Evolutionary conservation across 331 rosid genomes (phyloP), one percentile per base, ranked within the genome.

Genomic region (Telfairia occidentalis): DNA sequence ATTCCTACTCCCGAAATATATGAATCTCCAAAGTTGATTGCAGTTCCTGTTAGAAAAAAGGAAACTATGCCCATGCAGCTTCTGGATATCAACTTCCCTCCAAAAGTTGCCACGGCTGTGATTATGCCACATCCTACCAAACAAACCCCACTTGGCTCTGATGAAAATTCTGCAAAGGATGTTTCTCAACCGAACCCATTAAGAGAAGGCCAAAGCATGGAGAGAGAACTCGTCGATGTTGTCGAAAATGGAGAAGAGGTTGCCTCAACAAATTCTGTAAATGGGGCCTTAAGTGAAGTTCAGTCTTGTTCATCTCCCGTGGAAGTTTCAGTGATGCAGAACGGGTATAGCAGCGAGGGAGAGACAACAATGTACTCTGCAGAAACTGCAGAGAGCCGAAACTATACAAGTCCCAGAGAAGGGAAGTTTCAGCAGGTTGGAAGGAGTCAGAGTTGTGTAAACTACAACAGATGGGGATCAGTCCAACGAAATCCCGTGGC

Each of bases 281-380:
- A 89, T 70, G 92, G 84, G 60, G 97, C 81, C 9, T 89, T 64
- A 53, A 90, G 96, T 9, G 97, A 89, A 82, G 92, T 89, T 73
- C 96, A 83, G 75, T 91, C 96, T 58, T 85, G 96, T 81, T 86
- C 96, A 4, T 88, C 94, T 37, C 97, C 90, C 0, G 52, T 81
- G 0, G 89, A 86, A 38, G 85, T 78, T 70, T 70, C 83, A 3
- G 84, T 78, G 73, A 78, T 87, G 91, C 92, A 82, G 50, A 81
- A 90, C 34, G 97, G 84, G 32, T 89, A 89, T 21, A 86, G 96
- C 79, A 92, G 97, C 0, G 99, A 95, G 83, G 97, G 88, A 76
- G 97, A 95, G 90, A 95, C 96, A 86, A 95, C 99, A 0, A 92
- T 95, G 99, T 95, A 95, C 82, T 95, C 99, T 7, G 99, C 99